Conservation (phyloP, 2,329 filamentous ascomycete species). For the Epichloe gansuensis region DNA sequence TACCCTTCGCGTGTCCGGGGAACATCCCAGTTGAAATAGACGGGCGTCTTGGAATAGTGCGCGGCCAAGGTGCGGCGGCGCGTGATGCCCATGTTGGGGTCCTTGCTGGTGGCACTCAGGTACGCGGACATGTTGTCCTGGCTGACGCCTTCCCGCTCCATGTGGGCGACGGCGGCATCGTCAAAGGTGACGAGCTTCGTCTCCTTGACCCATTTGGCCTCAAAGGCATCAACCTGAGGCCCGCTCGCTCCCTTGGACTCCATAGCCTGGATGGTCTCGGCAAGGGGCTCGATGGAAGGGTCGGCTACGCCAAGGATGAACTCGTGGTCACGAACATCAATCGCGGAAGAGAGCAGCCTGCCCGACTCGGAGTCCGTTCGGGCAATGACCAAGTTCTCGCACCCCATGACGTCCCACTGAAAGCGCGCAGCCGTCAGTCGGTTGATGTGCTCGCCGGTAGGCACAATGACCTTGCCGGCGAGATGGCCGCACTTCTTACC, state of each 20-base stretch:
- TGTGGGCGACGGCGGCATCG: slow-evolving; percentile 70
- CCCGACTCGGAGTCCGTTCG: slow-evolving; percentile 93
- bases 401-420: slow-evolving; percentile 97
- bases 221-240: slow-evolving; percentile 71
- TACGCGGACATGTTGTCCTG: slow-evolving; percentile 56
- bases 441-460: slow-evolving; percentile 91
- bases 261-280: slow-evolving; percentile 84
- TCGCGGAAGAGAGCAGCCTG: slow-evolving; percentile 74
- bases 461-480: slow-evolving; percentile 90
- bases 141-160: slow-evolving; percentile 51
- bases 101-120: slow-evolving; percentile 43
- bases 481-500: slow-evolving; percentile 98
- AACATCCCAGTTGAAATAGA: slow-evolving; percentile 83
- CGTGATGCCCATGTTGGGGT: slow-evolving; percentile 65
- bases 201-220: slow-evolving; percentile 76
- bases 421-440: slow-evolving; percentile 82
- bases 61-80: slow-evolving; percentile 62
- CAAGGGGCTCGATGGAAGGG: slow-evolving; percentile 59
- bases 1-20: slow-evolving; percentile 87
- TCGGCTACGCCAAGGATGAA: slow-evolving; percentile 85
- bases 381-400: slow-evolving; percentile 87
- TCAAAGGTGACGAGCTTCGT: slow-evolving; percentile 84
- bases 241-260: slow-evolving; percentile 66
- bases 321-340: slow-evolving; percentile 91
- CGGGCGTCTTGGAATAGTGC: slow-evolving; percentile 49